These are phyloP conservation scores for Penicillium capsulatum DNA, from an alignment of 2,329 filamentous ascomycete genomes.

Conservation along the genomic window DNA sequence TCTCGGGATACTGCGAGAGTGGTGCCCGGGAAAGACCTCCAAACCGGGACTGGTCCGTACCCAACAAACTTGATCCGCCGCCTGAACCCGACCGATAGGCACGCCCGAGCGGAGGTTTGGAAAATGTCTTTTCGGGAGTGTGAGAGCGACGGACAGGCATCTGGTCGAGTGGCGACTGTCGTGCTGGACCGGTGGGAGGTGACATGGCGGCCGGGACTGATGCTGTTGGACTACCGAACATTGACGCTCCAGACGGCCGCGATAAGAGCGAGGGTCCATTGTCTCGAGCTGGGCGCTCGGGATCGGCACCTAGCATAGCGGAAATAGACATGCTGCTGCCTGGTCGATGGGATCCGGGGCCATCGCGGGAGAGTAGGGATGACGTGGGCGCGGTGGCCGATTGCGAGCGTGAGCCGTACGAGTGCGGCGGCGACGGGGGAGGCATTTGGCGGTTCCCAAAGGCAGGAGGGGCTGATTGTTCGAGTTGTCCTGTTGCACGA, in stretches of 20 bases:
- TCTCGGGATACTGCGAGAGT: slow-evolving; percentile 35
- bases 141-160: slow-evolving; percentile 62
- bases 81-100: slow-evolving; percentile 39
- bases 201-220: slow-evolving; percentile 41
- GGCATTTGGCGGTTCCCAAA: slow-evolving; percentile 47
- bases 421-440: slow-evolving; percentile 50
- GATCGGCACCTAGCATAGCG: slow-evolving; percentile 61
- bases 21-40: slow-evolving; percentile 29
- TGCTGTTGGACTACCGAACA: slow-evolving; percentile 32
- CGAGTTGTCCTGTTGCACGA: slow-evolving; percentile 26
- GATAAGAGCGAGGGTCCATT: slow-evolving; percentile 43
- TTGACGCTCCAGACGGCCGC: slow-evolving; percentile 40
- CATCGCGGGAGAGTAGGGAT: slow-evolving; percentile 50
- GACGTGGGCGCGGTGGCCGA: slow-evolving; percentile 39
- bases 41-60: slow-evolving; percentile 32
- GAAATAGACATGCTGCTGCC: slow-evolving; percentile 69
- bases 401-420: slow-evolving; percentile 41
- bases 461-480: slow-evolving; percentile 31
- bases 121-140: slow-evolving; percentile 66
- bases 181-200: slow-evolving; percentile 39
- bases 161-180: slow-evolving; percentile 55
- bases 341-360: slow-evolving; percentile 53
- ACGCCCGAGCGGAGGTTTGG: slow-evolving; percentile 39
- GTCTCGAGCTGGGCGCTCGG: slow-evolving; percentile 46
- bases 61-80: slow-evolving; percentile 23